Conservation (phyloP, 176 grass and related monocot species). For the Oryza glaberrima region DNA sequence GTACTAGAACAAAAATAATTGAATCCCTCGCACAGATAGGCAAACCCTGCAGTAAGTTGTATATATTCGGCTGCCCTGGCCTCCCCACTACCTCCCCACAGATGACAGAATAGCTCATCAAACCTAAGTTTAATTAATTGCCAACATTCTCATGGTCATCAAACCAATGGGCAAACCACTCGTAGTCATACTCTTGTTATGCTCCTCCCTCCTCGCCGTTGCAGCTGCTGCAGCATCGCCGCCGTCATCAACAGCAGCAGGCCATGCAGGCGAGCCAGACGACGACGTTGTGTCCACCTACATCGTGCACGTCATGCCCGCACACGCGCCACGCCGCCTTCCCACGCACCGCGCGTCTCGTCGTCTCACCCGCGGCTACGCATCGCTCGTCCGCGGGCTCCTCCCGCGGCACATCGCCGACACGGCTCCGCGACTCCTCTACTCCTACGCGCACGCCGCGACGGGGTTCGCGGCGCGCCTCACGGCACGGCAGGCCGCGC, state of each 20-base stretch:
- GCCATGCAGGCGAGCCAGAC: neutral
- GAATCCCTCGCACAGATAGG: no score
- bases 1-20: no score
- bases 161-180: neutral
- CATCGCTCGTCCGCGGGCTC: neutral
- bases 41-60: no score
- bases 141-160: neutral
- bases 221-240: neutral
- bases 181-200: neutral
- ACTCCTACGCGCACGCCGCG: constrained; percentile 42
- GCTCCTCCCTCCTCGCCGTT: neutral
- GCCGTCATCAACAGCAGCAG: no score
- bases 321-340: neutral
- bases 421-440: constrained; percentile 2
- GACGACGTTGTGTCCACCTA: neutral
- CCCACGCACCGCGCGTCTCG: no score
- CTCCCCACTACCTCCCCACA: no score
- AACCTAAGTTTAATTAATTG: no score
- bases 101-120: no score
- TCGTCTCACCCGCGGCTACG: neutral
- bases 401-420: neutral
- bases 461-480: constrained; percentile 52
- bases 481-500: constrained; percentile 44
- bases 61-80: no score
- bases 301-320: neutral